Conservation (phyloP, 805 yeast genomes). For the Pichia nanzhaoensis region DNA sequence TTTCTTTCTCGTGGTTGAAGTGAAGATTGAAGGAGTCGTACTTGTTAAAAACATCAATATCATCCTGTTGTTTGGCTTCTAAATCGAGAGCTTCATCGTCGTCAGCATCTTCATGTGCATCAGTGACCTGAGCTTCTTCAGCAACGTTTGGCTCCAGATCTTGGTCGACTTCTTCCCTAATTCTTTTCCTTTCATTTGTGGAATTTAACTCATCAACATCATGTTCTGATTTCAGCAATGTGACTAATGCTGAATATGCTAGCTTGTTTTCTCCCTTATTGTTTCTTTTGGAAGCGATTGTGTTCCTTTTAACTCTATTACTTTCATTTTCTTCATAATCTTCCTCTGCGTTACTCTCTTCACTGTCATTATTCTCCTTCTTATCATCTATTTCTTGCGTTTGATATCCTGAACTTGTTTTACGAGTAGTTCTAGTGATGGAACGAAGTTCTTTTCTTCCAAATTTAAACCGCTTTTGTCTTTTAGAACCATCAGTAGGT, state of each 20-base stretch:
- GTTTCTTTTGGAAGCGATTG: slow-evolving; percentile 15
- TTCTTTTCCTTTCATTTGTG: neutral
- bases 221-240: slow-evolving; percentile 23
- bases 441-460: slow-evolving; percentile 61
- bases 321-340: slow-evolving; percentile 25
- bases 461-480: slow-evolving; percentile 26
- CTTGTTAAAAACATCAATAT: slow-evolving; percentile 20
- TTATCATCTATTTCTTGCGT: slow-evolving; percentile 24
- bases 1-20: slow-evolving; percentile 46
- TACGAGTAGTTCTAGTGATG: slow-evolving; percentile 48
- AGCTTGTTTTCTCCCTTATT: slow-evolving; percentile 19
- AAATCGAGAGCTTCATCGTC: slow-evolving; percentile 24
- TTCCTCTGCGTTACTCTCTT: slow-evolving; percentile 22
- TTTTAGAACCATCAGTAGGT: neutral
- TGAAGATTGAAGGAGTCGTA: slow-evolving; percentile 74
- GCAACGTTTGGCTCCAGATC: slow-evolving; percentile 19
- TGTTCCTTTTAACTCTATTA: slow-evolving; percentile 13
- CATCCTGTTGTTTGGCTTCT: slow-evolving; percentile 35
- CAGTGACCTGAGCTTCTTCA: slow-evolving; percentile 23
- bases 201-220: slow-evolving; percentile 6
- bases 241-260: slow-evolving; percentile 27
- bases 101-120: slow-evolving; percentile 20
- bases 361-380: slow-evolving; percentile 26
- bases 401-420: slow-evolving; percentile 19
- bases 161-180: neutral